A percentile compares a stretch with the other conserved stretches of the same genome.
phyloP scores from a whole-genome alignment of 257 asterid genomes.

The Fraxinus americana region DNA sequence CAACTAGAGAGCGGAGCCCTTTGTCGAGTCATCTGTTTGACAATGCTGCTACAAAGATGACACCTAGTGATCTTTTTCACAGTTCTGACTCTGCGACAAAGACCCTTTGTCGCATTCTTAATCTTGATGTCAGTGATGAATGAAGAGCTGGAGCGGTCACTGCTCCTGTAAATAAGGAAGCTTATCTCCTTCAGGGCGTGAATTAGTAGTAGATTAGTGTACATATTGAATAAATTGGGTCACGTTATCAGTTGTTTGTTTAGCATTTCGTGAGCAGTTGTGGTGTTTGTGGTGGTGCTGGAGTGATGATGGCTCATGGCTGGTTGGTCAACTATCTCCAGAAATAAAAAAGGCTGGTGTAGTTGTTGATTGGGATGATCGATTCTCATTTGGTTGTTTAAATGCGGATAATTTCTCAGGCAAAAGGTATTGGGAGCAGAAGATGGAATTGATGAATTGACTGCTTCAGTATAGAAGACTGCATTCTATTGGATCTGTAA shows the following conservation, averaged over 20 bases:
- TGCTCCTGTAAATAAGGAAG: slow-evolving; percentile 37
- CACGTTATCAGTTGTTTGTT: slow-evolving; percentile 21
- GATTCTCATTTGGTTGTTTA: slow-evolving; percentile 16
- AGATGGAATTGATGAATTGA: slow-evolving; percentile 18
- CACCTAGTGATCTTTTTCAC: slow-evolving; percentile 36
- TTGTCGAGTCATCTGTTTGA: slow-evolving; percentile 27
- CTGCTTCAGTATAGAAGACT: slow-evolving; percentile 22
- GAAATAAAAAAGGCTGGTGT: not conserved
- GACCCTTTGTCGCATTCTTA: slow-evolving; percentile 83
- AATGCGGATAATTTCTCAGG: slow-evolving; percentile 11
- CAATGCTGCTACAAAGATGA: not conserved
- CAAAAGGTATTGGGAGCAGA: slow-evolving; percentile 22
- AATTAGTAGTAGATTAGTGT: slow-evolving; percentile 31
- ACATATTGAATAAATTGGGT: slow-evolving; percentile 43
- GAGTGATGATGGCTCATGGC: slow-evolving; percentile 40
- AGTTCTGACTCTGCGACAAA: slow-evolving; percentile 66
- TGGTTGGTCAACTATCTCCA: slow-evolving; percentile 35
- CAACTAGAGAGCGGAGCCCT: slow-evolving; percentile 49
- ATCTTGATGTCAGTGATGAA: slow-evolving; percentile 60
- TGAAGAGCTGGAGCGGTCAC: slow-evolving; percentile 31
- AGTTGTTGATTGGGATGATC: not conserved
- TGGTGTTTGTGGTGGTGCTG: slow-evolving; percentile 22
- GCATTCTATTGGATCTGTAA: slow-evolving; percentile 1
- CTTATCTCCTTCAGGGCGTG: not conserved
- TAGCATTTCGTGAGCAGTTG: slow-evolving; percentile 30